These are phyloP conservation scores for Mycosphaerella sp. DNA, from an alignment of 2,329 filamentous ascomycete species.

Conservation along the genomic window DNA sequence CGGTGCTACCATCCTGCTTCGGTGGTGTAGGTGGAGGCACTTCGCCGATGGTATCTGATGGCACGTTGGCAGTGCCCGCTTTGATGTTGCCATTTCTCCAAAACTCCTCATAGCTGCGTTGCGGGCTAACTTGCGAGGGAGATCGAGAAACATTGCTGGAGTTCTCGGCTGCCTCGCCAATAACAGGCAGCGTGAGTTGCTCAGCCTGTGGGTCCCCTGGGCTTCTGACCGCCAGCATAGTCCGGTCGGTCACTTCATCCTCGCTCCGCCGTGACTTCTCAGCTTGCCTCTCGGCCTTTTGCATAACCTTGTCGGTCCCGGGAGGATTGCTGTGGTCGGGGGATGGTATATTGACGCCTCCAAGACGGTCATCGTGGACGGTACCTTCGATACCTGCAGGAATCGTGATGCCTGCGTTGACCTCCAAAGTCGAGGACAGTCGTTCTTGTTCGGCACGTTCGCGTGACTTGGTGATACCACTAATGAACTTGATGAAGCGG, in stretches of 20 bases:
- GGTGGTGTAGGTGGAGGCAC: slow-evolving; percentile 32
- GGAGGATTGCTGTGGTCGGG: slow-evolving; percentile 26
- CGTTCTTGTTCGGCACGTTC: slow-evolving; percentile 63
- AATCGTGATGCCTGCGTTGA: slow-evolving; percentile 17
- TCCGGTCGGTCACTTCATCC: slow-evolving; percentile 56
- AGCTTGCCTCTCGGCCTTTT: slow-evolving; percentile 55
- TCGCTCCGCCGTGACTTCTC: slow-evolving; percentile 52
- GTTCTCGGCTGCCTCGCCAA: slow-evolving; percentile 81
- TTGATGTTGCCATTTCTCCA: neutral
- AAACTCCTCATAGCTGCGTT: slow-evolving; percentile 23
- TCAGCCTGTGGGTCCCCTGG: slow-evolving; percentile 52
- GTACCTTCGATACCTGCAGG: slow-evolving; percentile 25
- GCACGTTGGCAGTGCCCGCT: slow-evolving; percentile 13
- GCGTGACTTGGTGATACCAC: slow-evolving; percentile 78
- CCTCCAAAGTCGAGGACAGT: slow-evolving; percentile 27
- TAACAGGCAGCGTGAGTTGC: slow-evolving; percentile 64
- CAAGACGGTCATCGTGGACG: slow-evolving; percentile 35
- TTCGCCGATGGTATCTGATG: slow-evolving; percentile 25
- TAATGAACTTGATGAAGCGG: slow-evolving; percentile 88
- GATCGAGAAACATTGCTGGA: slow-evolving; percentile 47
- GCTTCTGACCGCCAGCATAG: slow-evolving; percentile 53
- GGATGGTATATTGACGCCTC: slow-evolving; percentile 34
- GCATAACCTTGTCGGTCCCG: slow-evolving; percentile 50
- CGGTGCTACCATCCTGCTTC: slow-evolving; percentile 25
- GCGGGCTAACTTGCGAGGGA: slow-evolving; percentile 22